Percentiles rank a stretch among this genome's conserved stretches.
These are phyloP conservation scores for Dactylellina parvicollis DNA, from an alignment of 2,329 filamentous ascomycete genomes.

Conservation along the genomic window DNA sequence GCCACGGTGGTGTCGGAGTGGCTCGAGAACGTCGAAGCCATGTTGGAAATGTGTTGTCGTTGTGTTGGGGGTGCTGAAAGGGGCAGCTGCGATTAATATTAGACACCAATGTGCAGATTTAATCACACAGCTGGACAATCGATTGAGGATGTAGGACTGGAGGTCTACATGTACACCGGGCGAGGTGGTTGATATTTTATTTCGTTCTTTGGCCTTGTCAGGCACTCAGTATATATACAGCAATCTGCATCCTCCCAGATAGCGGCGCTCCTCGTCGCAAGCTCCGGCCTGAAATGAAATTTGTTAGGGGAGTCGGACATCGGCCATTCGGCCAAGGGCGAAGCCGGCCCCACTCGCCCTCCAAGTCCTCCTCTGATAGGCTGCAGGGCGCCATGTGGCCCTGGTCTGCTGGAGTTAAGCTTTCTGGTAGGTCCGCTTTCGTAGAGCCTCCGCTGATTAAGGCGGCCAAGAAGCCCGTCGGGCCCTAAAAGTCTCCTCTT, in stretches of 20 bases:
- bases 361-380: conserved; percentile 5
- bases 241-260: no score
- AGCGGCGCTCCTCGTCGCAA: no score
- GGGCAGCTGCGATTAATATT: conserved; percentile 14
- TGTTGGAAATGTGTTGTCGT: conserved; percentile 23
- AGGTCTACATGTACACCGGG: no score
- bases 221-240: no score
- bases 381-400: no score
- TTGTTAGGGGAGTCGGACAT: conserved; percentile 11
- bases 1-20: conserved; percentile 25
- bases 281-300: not conserved
- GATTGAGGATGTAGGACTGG: no score
- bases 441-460: conserved; percentile 46
- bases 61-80: conserved; percentile 18
- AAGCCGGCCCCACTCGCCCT: conserved; percentile 1
- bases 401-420: conserved; percentile 31
- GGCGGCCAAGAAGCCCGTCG: not conserved
- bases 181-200: no score
- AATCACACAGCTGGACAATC: no score
- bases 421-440: conserved; percentile 27
- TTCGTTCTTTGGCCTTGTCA: no score
- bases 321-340: conserved; percentile 14
- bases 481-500: conserved; percentile 10
- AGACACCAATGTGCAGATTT: not conserved
- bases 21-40: conserved; percentile 36